Base-by-base conservation (phyloP, 208 protist species). In the Leptomonas pyrrhocoris region DNA sequence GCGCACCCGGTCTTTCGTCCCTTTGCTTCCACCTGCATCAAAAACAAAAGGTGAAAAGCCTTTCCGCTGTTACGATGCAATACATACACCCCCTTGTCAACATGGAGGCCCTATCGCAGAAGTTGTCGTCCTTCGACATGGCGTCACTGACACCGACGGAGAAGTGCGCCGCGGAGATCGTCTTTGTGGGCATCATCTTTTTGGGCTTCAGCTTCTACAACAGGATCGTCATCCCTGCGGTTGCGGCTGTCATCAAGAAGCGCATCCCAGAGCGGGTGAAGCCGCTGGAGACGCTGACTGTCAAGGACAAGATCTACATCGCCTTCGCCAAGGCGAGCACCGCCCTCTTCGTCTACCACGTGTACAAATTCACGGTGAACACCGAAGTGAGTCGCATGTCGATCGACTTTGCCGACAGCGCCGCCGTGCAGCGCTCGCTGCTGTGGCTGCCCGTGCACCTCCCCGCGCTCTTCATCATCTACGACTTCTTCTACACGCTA, bases 401-500 rank as follows among this genome's bases (percentile, higher is more conserved):
- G 21, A 34, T 80, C 13, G 53, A 78, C 69, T 89, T 89, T 65
- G 30, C 55, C 18, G 63, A 82, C 55, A 25, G 49, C 21, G n/a
- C 25, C 1, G 62, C 62, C 13, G 27, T 90, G 31, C 15, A 76
- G 28, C 59, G 48, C n/a, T 72, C 81, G 23, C 34, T 89, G 50
- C 19, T 54, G 60, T 89, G 82, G 81, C 74, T 93, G 48, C 84
- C 83, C 16, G 62, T 88, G 46, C 84, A 92, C 51, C 63, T 95
- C 25, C 30, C 75, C 15, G 60, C 57, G 1, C 66, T 94, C 15
- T 95, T 95, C 62, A 58, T 97, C 13, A 60, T 94, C 18, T 98
- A 98, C 70, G 94, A 98, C 70, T 91, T 97, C 54, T 95, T 97
- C 76, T 98, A 98, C 83, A 87, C 79, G 15, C 72, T 90, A 1